Base-by-base conservation (phyloP, 176 grass and related monocot species). In the Thinopyrum elongatum region DNA sequence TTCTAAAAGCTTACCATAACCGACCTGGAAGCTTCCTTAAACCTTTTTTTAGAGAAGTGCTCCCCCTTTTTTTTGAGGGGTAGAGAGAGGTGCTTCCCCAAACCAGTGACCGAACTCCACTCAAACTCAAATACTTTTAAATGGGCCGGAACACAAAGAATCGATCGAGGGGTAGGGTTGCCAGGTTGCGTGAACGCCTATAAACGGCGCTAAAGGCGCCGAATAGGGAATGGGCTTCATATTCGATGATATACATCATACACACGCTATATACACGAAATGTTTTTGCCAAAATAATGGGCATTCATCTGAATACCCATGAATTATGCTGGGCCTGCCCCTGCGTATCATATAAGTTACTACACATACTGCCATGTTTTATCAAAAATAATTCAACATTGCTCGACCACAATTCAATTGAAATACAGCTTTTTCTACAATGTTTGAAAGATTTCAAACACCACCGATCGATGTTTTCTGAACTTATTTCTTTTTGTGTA, bases 401-500 rank as follows among this genome's bases (percentile, higher is more conserved):
- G n/a, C 2, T 73, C 38, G 8, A 74, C 16, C 23, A 47, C 7
- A 74, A 9, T 29, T 19, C 41, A 49, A 49, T 74, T 17, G 22
- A 74, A 74, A 74, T 53, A 7, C 15, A 53, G 16, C 15, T 19
- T 17, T 53, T 53, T 19, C 49, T 53, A 53, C 49, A 13, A 72
- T 25, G 67, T 21, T 72, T 3, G 69, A 44, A 25, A 14, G 12
- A 41, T 39, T 11, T 38, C 38, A 73, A 44, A 12, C 70, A 73
- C 38, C 38, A 19, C 49, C 49, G 15, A 0, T 8, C 5, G 38
- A 73, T 42, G 22, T 26, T 23, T 44, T 73, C 70, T n/a, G 41
- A 26, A 73, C 39, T 73, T 73, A 73, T 73, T 73, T 73, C 70
- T 73, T 73, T 38, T 26, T 15, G 44, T 44, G 22, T 44, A 73